Conservation (phyloP, 257 asterid genomes). For the Perilla frutescens region DNA sequence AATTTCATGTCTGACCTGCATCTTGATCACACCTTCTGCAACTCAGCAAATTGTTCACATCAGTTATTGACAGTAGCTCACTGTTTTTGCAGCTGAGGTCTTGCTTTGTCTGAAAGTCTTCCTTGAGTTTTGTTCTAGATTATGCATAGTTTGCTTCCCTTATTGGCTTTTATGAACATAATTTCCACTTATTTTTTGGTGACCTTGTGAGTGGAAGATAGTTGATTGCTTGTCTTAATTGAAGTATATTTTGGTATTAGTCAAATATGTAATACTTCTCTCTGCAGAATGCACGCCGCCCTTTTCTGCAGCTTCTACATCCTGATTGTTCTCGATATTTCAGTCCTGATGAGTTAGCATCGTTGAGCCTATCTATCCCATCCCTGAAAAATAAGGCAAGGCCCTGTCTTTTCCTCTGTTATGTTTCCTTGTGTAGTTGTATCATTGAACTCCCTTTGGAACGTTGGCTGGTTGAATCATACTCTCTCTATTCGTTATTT, state of each 20-base stretch:
- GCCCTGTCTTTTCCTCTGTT: slow-evolving; percentile 1
- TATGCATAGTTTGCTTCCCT: neutral
- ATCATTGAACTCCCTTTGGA: slow-evolving; percentile 21
- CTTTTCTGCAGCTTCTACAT: slow-evolving; percentile 83
- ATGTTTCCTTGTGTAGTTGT: neutral
- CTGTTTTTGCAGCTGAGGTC: neutral
- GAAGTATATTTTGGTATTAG: neutral
- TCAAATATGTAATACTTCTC: neutral
- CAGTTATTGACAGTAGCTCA: neutral
- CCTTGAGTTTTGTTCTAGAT: neutral
- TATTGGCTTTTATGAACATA: neutral
- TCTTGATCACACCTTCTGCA: neutral
- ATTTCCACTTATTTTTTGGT: neutral
- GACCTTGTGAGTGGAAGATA: too few relatives aligned
- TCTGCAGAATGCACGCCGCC: slow-evolving; percentile 76
- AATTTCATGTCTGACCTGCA: neutral
- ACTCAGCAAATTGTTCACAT: neutral
- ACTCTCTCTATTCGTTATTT: slow-evolving; percentile 23
- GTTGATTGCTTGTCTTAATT: slow-evolving; percentile 4
- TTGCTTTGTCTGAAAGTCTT: neutral
- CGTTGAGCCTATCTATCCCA: slow-evolving; percentile 67
- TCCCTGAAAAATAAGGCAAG: slow-evolving; percentile 64
- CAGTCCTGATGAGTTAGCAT: slow-evolving; percentile 64
- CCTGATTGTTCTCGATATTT: slow-evolving; percentile 81
- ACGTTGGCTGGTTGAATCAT: slow-evolving; percentile 26